Evolutionary conservation across 495 filamentous ascomycete species (phyloP), one percentile per base, ranked within the genome.

Genomic region (Acidiella bohemica): DNA sequence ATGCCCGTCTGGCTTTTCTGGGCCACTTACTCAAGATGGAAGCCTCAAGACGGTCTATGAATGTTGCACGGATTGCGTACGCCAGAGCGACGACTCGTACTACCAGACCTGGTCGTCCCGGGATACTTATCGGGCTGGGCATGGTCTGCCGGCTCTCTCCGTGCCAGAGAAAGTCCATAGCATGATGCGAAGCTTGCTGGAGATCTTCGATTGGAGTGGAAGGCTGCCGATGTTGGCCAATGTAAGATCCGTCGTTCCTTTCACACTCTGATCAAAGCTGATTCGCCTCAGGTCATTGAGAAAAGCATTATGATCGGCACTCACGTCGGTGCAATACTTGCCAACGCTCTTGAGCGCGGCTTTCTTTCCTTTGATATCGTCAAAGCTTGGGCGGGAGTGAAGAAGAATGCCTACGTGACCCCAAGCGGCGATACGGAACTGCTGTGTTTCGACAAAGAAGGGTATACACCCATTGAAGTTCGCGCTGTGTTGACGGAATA

Each of bases 221-320:
- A 32, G 48, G 3, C 24, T 47, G 2, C 48, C 48, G 1, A 51
- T 51, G 48, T 51, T 38, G 43, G 48, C 48, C 5, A 51, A 51
- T 18, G 22, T 51, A 5, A 20, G 32, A 27, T n/a, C 25, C n/a
- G 7, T 27, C 7, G 25, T 27, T 7, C 25, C 25, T 7, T 36
- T 7, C 32, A 6, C 7, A 13, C 17, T 20, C 8, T n/a, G 8
- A 17, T 36, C 4, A 6, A 32, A 16, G 6, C 30, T 32, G 30
- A 32, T 16, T 6, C 10, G 7, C 8, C 17, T 4, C 19, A 36
- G 32, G 19, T 36, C 10, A 35, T 51, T 17, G 48, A 51, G 22
- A 51, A 43, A n/a, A 51, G 47, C 39, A 51, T 47, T 26, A 51
- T 47, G 48, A 51, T 47, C 18, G 48, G 43, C 13, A 47, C 43